A percentile compares a stretch with the other conserved stretches of the same genome.
These are phyloP conservation scores for Saccharum hybrid DNA, from an alignment of 202 grass and related monocot genomes.

Conservation along the genomic window DNA sequence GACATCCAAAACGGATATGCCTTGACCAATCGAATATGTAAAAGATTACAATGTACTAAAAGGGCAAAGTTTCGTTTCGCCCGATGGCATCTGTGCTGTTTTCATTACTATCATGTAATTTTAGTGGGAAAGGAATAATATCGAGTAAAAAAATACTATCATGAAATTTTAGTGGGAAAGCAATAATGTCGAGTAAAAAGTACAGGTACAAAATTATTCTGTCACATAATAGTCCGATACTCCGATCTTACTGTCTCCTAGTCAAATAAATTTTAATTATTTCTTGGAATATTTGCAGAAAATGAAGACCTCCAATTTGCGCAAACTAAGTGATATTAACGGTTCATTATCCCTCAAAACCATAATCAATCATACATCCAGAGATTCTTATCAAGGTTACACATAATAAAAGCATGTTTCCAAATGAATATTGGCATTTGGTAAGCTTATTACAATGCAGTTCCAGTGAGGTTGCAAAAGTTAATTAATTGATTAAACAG, in stretches of 20 bases:
- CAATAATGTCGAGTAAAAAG: background rate
- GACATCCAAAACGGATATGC: conserved; percentile 12
- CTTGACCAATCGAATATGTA: background rate
- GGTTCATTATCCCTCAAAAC: background rate
- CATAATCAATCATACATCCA: background rate
- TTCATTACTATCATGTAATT: background rate
- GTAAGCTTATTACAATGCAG: background rate
- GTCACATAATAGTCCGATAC: background rate
- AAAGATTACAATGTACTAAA: background rate
- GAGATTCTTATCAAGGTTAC: background rate
- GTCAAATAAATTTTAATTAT: background rate
- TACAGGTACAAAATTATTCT: background rate
- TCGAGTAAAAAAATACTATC: background rate
- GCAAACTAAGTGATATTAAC: background rate
- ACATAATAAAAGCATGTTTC: background rate
- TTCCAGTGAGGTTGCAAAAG: background rate
- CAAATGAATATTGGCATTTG: background rate
- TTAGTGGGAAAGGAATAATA: conserved; percentile 6
- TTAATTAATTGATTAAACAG: background rate
- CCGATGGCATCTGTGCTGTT: background rate
- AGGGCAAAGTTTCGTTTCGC: background rate
- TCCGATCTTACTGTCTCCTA: background rate
- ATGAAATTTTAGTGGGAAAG: background rate
- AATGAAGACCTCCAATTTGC: background rate
- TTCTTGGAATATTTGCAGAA: background rate